A percentile compares a stretch with the other conserved stretches of the same genome.
phyloP scores from a whole-genome alignment of 768 basidiomycete species.

The Dendrothele bispora region DNA sequence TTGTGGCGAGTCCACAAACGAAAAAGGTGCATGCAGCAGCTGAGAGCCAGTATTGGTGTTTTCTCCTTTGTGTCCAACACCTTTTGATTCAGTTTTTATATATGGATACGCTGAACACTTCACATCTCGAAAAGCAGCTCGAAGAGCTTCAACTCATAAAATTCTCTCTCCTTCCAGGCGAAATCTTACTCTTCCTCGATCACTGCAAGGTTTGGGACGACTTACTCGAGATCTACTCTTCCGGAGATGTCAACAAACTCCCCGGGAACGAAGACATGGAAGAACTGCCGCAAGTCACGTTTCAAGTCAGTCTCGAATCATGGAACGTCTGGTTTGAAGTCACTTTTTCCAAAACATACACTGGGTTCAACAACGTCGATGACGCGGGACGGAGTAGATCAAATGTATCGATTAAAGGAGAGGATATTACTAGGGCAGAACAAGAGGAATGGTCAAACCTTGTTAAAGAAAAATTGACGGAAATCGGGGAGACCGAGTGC shows the following conservation, averaged over 20 bases:
- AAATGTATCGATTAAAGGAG: conserved; percentile 45
- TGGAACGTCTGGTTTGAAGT: conserved; percentile 29
- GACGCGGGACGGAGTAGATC: conserved; percentile 11
- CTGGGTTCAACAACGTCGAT: conserved; percentile 8
- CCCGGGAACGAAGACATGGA: too few species aligned
- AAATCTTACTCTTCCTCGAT: conserved; percentile 46
- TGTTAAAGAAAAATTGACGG: conserved; percentile 35
- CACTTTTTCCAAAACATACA: conserved; percentile 16
- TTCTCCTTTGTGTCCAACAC: too few species aligned
- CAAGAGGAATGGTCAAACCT: conserved; percentile 50
- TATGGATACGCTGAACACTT: too few species aligned
- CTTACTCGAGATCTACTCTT: conserved; percentile 13
- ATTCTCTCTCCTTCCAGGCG: conserved; percentile 63
- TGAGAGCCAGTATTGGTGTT: too few species aligned
- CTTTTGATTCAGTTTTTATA: too few species aligned
- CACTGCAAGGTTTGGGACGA: conserved; percentile 29
- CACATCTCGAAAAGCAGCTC: too few species aligned
- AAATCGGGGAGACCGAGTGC: conserved; percentile 34
- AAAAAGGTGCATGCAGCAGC: too few species aligned
- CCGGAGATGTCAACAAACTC: too few species aligned
- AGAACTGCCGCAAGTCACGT: background rate
- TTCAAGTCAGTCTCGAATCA: conserved; percentile 5
- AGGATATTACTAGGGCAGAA: conserved; percentile 41
- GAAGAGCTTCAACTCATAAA: conserved; percentile 62
- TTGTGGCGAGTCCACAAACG: too few species aligned